These are phyloP conservation scores for Acanthamoeba castellanii DNA, from an alignment of 208 protist species.

Conservation along the genomic window DNA sequence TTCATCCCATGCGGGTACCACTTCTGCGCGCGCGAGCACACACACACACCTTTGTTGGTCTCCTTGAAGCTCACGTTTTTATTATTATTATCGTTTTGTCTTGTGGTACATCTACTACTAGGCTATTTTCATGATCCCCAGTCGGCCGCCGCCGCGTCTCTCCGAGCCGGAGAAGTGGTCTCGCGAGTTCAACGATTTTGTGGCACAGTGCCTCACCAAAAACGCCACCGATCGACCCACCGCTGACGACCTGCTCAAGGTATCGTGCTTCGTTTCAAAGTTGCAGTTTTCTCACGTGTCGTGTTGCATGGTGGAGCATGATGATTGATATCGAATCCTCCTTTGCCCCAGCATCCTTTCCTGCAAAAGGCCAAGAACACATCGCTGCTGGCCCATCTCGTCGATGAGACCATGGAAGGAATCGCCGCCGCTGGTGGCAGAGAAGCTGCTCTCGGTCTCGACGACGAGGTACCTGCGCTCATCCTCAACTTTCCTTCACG, in stretches of 20 bases:
- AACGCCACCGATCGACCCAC: conserved; percentile 86
- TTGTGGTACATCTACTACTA: neutral
- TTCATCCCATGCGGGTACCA: conserved; percentile 91
- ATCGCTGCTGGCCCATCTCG: neutral
- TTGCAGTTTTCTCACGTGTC: neutral
- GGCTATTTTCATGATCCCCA: conserved; percentile 88
- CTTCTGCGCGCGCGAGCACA: neutral
- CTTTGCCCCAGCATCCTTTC: neutral
- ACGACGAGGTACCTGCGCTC: neutral
- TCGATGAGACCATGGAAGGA: conserved; percentile 40
- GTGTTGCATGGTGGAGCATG: neutral
- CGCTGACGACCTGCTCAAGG: conserved; percentile 88
- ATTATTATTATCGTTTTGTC: neutral
- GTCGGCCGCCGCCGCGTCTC: conserved; percentile 79
- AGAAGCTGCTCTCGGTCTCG: neutral
- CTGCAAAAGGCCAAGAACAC: conserved; percentile 33
- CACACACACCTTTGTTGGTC: neutral
- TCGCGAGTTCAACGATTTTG: conserved; percentile 90
- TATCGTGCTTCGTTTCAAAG: neutral
- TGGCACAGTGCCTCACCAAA: conserved; percentile 89
- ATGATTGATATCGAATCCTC: neutral
- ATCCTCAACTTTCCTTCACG: no score
- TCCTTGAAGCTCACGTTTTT: neutral
- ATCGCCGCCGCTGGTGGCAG: conserved; percentile 44
- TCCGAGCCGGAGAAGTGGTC: conserved; percentile 83